Base-by-base conservation (phyloP, 2,329 filamentous ascomycete species). In the Microdochium trichocladiopsis region DNA sequence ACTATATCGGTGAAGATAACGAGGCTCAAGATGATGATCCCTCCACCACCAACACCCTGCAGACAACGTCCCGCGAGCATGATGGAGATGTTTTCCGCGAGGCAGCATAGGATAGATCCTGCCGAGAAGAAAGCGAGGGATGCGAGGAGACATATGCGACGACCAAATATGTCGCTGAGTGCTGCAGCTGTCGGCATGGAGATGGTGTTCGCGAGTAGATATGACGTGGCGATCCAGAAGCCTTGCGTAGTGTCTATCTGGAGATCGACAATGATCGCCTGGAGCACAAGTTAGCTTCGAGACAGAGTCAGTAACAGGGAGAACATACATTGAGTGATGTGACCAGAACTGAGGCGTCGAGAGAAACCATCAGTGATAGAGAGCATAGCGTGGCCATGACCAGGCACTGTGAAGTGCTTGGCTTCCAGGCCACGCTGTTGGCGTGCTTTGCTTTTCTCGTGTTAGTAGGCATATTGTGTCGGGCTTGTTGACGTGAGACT, bases 41-140 rank as follows among this genome's bases (percentile, higher is more conserved):
- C 60, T 8, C 55, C 55, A 31, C 45, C 54, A 0, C 60, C 61
- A 16, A 61, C 47, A 2, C 79, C 78, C 54, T 82, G 77, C 2
- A 81, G 48, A 1, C 25, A 58, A 51, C 64, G 60, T 4, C 66
- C 67, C 6, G 66, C 68, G 3, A 84, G 75, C n/a, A 83, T 61
- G 51, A 73, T 69, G 1, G 52, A 52, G 22, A 62, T 60, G 37
- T 33, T 25, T 23, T 18, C 21, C 4, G 55, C 55, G 10, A 51
- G 36, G 47, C 51, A 50, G 49, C 55, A 56, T 21, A 56, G 28
- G 4, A 52, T 28, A 22, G 50, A 53, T 36, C 55, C 55, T 4
- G 53, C 31, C 0, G 55, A 50, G 48, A 56, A 56, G 24, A 56
- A 33, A 33, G 14, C 28, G 28, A 33, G 28, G 28, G 28, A 33